Evolutionary conservation across 805 yeast species (phyloP).

Genomic region (Wickerhamiella vanderwaltii): DNA sequence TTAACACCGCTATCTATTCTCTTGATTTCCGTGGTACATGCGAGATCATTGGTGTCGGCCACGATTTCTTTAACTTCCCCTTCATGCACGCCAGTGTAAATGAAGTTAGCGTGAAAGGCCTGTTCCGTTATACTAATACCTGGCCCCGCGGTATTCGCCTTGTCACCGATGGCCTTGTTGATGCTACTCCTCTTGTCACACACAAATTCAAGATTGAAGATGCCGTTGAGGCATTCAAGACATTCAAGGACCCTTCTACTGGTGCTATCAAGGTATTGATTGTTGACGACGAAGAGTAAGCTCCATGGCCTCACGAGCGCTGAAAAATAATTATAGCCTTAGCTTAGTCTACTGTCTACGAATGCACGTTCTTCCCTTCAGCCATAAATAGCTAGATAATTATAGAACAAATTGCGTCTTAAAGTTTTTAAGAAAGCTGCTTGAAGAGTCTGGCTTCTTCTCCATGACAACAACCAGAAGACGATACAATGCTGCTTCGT

Average conservation of each 20-base stretch:
- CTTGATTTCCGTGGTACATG: conserved; percentile 38
- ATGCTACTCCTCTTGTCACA: conserved; percentile 38
- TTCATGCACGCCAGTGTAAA: conserved; percentile 44
- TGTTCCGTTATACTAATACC: conserved; percentile 43
- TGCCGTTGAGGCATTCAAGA: conserved; percentile 36
- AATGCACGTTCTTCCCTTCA: too few species aligned
- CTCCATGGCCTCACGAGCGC: too few species aligned
- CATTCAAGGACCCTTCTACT: conserved; percentile 32
- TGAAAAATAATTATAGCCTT: too few species aligned
- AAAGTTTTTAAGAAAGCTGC: too few species aligned
- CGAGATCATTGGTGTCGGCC: conserved; percentile 43
- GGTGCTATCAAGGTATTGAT: conserved; percentile 40
- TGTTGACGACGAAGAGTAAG: conserved; percentile 25
- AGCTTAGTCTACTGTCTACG: too few species aligned
- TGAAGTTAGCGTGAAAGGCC: conserved; percentile 40
- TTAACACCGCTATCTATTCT: conserved; percentile 36
- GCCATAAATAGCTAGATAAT: too few species aligned
- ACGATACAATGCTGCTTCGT: too few species aligned
- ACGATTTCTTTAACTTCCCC: conserved; percentile 37
- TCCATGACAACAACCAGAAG: too few species aligned
- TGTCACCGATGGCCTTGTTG: conserved; percentile 34
- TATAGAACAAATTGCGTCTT: too few species aligned
- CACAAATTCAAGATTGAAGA: conserved; percentile 38
- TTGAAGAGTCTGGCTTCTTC: too few species aligned
- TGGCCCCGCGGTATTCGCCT: conserved; percentile 47